A percentile compares a stretch with the other conserved stretches of the same genome.
phyloP scores from a whole-genome alignment of 805 yeast species.

The Komagataella populi region DNA sequence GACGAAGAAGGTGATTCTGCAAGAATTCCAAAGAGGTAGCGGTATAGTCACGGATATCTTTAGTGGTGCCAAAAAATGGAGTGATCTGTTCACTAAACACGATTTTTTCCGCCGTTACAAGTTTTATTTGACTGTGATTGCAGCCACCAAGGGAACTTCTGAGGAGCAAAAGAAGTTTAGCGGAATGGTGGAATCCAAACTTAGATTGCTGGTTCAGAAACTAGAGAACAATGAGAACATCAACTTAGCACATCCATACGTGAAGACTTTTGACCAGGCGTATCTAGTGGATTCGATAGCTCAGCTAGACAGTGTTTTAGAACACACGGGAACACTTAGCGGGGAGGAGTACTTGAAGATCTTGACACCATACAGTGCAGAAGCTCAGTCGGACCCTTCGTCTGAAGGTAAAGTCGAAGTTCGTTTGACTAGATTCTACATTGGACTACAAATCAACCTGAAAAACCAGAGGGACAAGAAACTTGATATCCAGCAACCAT shows the following conservation, averaged over 20 bases:
- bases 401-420: slow-evolving; percentile 17
- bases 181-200: slow-evolving; percentile 83
- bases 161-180: slow-evolving; percentile 88
- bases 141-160: slow-evolving; percentile 54
- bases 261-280: slow-evolving; percentile 54
- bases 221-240: slow-evolving; percentile 69
- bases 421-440: slow-evolving; percentile 61
- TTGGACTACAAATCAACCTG: slow-evolving; percentile 55
- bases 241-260: slow-evolving; percentile 80
- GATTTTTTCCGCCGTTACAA: slow-evolving; percentile 75
- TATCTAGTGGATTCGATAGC: slow-evolving; percentile 31
- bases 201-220: slow-evolving; percentile 71
- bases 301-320: slow-evolving; percentile 13
- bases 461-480: slow-evolving; percentile 40
- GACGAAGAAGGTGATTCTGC: slow-evolving; percentile 67
- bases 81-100: slow-evolving; percentile 63
- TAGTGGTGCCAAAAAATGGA: slow-evolving; percentile 56
- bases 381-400: slow-evolving; percentile 1
- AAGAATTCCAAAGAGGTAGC: slow-evolving; percentile 70
- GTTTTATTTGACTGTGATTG: slow-evolving; percentile 73
- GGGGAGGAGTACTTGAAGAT: slow-evolving; percentile 27
- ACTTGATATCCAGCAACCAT: slow-evolving; percentile 78
- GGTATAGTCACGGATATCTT: slow-evolving; percentile 57
- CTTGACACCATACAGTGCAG: slow-evolving; percentile 3
- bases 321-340: slow-evolving; percentile 39